Evolutionary conservation across 2,329 filamentous ascomycete genomes (phyloP).

Genomic region (Penicillium sp.): DNA sequence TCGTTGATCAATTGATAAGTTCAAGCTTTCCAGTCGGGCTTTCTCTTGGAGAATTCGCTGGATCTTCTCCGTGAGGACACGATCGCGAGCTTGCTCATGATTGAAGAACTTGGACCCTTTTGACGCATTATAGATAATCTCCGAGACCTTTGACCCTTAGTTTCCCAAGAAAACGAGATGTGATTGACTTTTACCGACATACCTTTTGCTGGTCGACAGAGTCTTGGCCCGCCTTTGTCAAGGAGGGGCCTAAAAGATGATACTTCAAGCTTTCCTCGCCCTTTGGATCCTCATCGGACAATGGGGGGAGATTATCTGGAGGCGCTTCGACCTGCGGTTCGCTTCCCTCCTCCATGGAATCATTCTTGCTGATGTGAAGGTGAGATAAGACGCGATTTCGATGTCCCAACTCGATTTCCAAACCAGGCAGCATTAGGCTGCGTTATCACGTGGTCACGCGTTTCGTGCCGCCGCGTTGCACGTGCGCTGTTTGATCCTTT

Average conservation of each 20-base stretch:
- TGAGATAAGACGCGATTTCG: neutral
- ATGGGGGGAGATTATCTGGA: constrained; percentile 13
- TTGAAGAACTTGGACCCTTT: constrained; percentile 97
- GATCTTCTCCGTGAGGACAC: constrained; percentile 83
- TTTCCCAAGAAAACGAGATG: constrained; percentile 1
- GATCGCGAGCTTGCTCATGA: constrained; percentile 83
- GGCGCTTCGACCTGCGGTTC: constrained; percentile 26
- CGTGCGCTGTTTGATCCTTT: constrained; percentile 3
- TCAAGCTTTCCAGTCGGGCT: constrained; percentile 72
- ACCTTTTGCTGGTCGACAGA: constrained; percentile 89
- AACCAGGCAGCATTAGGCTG: constrained; percentile 35
- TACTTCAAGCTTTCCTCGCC: constrained; percentile 78
- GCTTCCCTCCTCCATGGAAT: constrained; percentile 26
- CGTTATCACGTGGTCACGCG: constrained; percentile 43
- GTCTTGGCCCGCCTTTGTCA: constrained; percentile 93
- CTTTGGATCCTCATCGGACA: constrained; percentile 10
- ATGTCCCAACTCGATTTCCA: constrained; percentile 18
- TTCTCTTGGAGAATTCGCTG: constrained; percentile 77
- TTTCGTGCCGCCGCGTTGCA: constrained; percentile 26
- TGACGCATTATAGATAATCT: constrained; percentile 95
- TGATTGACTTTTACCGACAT: constrained; percentile 20
- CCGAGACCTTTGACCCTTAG: constrained; percentile 68
- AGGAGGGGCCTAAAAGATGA: constrained; percentile 82
- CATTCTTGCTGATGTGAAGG: constrained; percentile 18
- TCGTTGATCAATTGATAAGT: constrained; percentile 73